Percentiles rank a stretch among this genome's conserved stretches.
phyloP scores from a whole-genome alignment of 305 asterid genomes.

The Fraxinus sp. region DNA sequence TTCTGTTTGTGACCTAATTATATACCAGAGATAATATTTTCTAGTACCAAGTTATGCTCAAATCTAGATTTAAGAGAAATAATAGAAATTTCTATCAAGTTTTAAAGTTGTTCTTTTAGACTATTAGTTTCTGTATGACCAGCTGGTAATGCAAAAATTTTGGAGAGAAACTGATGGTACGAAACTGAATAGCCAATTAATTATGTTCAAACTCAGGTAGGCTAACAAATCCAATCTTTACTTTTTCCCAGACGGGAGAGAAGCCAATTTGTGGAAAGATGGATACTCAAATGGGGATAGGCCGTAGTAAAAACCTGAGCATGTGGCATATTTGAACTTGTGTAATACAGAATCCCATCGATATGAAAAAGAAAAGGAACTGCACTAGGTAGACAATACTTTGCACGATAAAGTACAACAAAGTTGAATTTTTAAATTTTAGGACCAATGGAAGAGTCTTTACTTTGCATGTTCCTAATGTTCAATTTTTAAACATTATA shows the following conservation, averaged over 20 bases:
- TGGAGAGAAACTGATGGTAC: neutral
- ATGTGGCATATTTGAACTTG: neutral
- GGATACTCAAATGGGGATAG: neutral
- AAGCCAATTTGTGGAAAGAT: neutral
- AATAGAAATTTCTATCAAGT: slow-evolving; percentile 12
- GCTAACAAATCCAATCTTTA: neutral
- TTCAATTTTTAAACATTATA: neutral
- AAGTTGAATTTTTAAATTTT: neutral
- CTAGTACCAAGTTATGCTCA: neutral
- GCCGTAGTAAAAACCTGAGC: neutral
- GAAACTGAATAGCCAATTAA: neutral
- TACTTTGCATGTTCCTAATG: neutral
- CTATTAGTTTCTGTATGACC: neutral
- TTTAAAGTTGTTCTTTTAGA: neutral
- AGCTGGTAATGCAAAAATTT: neutral
- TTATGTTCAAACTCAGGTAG: neutral
- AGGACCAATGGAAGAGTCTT: neutral
- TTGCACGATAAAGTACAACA: neutral
- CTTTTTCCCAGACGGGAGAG: neutral
- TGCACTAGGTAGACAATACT: neutral
- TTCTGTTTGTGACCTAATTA: neutral
- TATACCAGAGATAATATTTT: neutral
- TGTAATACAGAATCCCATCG: neutral
- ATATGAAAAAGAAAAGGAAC: neutral
- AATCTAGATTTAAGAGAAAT: neutral